Percentiles rank a stretch among this genome's conserved stretches.
Conservation (phyloP, 306 rosid species). For the Cyclanthera cordifolia region DNA sequence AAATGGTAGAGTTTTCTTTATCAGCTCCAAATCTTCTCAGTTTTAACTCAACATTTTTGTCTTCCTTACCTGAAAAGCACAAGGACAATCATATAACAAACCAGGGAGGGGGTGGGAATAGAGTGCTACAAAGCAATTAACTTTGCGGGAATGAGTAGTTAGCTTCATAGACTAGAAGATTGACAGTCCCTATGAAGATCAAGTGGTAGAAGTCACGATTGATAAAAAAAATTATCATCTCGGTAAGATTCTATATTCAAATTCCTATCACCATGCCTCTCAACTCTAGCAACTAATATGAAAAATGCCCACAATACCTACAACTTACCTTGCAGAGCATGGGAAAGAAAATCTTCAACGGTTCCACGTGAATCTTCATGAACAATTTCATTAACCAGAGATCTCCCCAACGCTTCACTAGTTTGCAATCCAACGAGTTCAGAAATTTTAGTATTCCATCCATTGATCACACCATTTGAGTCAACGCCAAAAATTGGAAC, state of each 20-base stretch:
- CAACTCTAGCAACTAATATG: neutral
- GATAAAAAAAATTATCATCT: neutral
- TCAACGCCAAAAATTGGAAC: constrained; percentile 77
- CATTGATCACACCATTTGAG: constrained; percentile 52
- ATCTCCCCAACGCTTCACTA: constrained; percentile 53
- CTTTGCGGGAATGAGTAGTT: neutral
- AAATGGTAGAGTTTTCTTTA: constrained; percentile 26
- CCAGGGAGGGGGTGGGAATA: neutral
- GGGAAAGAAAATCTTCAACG: constrained; percentile 27
- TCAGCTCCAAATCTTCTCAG: constrained; percentile 32
- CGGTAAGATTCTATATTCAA: neutral
- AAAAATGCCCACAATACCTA: neutral
- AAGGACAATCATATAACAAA: neutral
- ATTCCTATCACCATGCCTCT: neutral
- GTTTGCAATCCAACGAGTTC: constrained; percentile 50
- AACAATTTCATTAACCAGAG: constrained; percentile 47
- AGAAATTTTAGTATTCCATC: constrained; percentile 67
- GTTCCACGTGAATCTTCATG: constrained; percentile 40
- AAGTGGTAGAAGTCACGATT: neutral
- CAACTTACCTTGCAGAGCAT: constrained; percentile 56
- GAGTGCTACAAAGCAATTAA: neutral
- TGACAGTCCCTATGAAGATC: neutral
- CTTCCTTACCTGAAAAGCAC: constrained; percentile 49
- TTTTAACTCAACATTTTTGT: constrained; percentile 55
- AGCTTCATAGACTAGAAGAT: neutral